Evolutionary conservation across 768 basidiomycete genomes (phyloP).

Genomic region (Dentipellis sp.): DNA sequence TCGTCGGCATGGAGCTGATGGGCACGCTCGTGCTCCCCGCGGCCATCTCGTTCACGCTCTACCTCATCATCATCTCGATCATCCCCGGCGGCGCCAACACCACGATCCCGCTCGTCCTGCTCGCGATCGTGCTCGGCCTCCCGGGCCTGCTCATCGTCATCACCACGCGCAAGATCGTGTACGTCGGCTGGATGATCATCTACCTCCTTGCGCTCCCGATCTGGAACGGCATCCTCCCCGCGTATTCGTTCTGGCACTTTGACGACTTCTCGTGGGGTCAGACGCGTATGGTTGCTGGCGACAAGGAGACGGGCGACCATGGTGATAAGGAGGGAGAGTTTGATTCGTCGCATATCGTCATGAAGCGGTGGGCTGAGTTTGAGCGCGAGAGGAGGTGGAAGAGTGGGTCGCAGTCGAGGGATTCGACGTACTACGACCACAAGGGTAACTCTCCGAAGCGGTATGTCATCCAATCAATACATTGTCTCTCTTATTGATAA

Average conservation of each 20-base stretch:
- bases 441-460: conserved; percentile 37
- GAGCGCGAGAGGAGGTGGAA: conserved; percentile 94
- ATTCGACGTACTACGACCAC: conserved; percentile 59
- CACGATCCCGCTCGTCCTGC: conserved; percentile 84
- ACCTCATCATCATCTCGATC: conserved; percentile 82
- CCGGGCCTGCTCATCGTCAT: conserved; percentile 94
- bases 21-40: conserved; percentile 96
- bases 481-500: conserved; percentile 3
- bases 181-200: conserved; percentile 95
- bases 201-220: conserved; percentile 90
- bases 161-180: conserved; percentile 88
- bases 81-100: conserved; percentile 73
- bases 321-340: conserved; percentile 97
- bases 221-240: conserved; percentile 94
- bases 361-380: conserved; percentile 99
- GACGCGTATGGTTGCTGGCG: conserved; percentile 63
- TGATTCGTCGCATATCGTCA: conserved; percentile 92
- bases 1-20: conserved; percentile 95
- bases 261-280: conserved; percentile 99
- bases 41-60: conserved; percentile 94
- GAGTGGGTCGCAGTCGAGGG: conserved; percentile 75
- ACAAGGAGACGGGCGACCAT: conserved; percentile 46
- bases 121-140: conserved; percentile 91
- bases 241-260: conserved; percentile 98
- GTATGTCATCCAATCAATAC: conserved; percentile 32